Conservation (phyloP, 495 filamentous ascomycete species). For the Hypoxylon rickii region DNA sequence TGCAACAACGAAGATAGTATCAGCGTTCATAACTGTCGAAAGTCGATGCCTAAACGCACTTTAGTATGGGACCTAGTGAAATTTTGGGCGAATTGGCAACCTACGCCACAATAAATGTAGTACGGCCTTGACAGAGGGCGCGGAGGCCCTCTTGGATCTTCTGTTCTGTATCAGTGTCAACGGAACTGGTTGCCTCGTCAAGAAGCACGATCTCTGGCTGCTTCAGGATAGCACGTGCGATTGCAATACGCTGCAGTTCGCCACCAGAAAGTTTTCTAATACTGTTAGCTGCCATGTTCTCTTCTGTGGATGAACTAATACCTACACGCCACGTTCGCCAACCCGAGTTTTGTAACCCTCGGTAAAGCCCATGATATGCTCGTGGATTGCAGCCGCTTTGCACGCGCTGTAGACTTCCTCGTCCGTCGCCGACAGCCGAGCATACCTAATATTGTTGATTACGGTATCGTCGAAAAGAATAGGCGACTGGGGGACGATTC, state of each 20-base stretch:
- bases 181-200: constrained; percentile 62
- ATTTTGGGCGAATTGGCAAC: constrained; percentile 22
- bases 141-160: constrained; percentile 71
- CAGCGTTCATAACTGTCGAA: constrained; percentile 72
- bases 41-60: constrained; percentile 58
- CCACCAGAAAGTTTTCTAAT: constrained; percentile 69
- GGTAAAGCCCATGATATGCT: constrained; percentile 68
- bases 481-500: constrained; percentile 73
- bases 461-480: constrained; percentile 74
- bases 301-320: background rate
- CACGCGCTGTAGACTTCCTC: constrained; percentile 73
- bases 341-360: constrained; percentile 65
- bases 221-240: constrained; percentile 67
- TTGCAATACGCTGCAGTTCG: constrained; percentile 75
- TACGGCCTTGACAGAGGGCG: constrained; percentile 58
- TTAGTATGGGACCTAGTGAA: constrained; percentile 10
- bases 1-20: constrained; percentile 68
- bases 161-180: constrained; percentile 71
- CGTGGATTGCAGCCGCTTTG: constrained; percentile 68
- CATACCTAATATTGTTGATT: constrained; percentile 75
- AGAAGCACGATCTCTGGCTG: constrained; percentile 59
- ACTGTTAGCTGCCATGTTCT: background rate
- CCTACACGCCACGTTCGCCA: constrained; percentile 63
- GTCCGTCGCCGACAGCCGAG: constrained; percentile 61
- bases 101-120: constrained; percentile 68